Evolutionary conservation across 108 stramenopile genomes (phyloP), one percentile per base, ranked within the genome.

Genomic region (Pelagomonas calceolata): DNA sequence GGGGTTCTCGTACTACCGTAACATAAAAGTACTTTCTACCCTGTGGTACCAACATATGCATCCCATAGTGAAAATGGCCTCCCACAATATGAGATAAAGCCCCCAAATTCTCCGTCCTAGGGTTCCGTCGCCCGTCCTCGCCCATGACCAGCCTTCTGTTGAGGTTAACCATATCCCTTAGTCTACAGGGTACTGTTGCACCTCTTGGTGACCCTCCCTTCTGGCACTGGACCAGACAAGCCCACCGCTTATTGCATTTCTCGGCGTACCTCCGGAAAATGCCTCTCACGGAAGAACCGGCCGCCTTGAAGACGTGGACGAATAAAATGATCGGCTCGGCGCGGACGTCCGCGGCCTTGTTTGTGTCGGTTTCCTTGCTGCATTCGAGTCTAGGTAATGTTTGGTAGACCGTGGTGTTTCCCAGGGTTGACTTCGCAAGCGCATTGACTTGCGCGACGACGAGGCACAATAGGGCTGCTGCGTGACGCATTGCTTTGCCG

Each of bases 271-370:
- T 4, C 21, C 51, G 51, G 21, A 60, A 26, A 3, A 60, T 17
- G 21, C 1, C 51, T 17, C 51, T 17, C 51, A 60, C 26, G 21
- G 51, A 60, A 17, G 51, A 60, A 4, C 51, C 51, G 51, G 51
- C 51, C 21, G 51, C 51, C 51, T 60, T 60, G 51, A 60, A 60
- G 51, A 60, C 51, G 51, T 60, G 51, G 51, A 60, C 10, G 51
- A 60, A 60, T 17, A 60, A 26, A 1, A 60, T 17, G 7, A 60
- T 12, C 39, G 39, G 39, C 39, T 43, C 51, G 51, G 18, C 51
- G 51, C 21, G 3, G 51, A 60, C 51, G 51, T 4, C 29, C 51
- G 21, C 21, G 21, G 39, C 39, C 39, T 43, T 43, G 39, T 43
- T 12, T 5, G 12, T 12, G 39, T 10, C 39, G 39, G 39, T 12